Evolutionary conservation across 2,329 filamentous ascomycete genomes (phyloP).

Genomic region (Colletotrichum camelliae): DNA sequence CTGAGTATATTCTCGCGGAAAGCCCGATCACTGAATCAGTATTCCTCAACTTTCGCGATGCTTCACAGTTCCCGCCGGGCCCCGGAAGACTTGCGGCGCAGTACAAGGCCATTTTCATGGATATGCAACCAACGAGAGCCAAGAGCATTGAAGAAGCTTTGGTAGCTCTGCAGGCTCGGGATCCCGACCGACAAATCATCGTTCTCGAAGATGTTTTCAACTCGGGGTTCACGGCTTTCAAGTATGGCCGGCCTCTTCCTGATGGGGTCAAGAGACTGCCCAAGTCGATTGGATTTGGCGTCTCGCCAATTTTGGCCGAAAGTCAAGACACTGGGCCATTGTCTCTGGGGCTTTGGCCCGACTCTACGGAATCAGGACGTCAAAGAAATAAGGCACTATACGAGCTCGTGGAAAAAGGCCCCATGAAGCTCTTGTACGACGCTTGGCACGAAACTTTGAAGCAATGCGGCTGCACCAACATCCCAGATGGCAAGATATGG

Average conservation of each 20-base stretch:
- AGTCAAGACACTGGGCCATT: slow-evolving; percentile 37
- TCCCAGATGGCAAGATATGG: background rate
- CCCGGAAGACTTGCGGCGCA: slow-evolving; percentile 2
- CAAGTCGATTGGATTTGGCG: slow-evolving; percentile 35
- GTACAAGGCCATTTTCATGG: slow-evolving; percentile 17
- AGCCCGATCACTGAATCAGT: background rate
- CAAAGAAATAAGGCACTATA: slow-evolving; percentile 28
- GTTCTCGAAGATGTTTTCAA: slow-evolving; percentile 35
- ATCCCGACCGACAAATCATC: slow-evolving; percentile 35
- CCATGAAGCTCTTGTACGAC: slow-evolving; percentile 15
- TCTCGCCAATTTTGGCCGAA: slow-evolving; percentile 31
- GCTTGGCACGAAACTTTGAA: background rate
- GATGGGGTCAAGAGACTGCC: slow-evolving; percentile 28
- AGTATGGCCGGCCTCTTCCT: slow-evolving; percentile 27
- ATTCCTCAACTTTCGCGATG: background rate
- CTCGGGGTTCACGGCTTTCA: slow-evolving; percentile 33
- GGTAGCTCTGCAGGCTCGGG: slow-evolving; percentile 24
- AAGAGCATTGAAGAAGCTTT: slow-evolving; percentile 16
- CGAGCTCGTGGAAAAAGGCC: slow-evolving; percentile 11
- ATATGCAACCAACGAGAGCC: background rate
- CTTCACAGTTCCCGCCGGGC: slow-evolving; percentile 15
- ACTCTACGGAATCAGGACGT: slow-evolving; percentile 31
- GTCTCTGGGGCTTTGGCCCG: slow-evolving; percentile 33
- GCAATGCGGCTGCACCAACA: background rate
- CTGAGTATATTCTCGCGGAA: slow-evolving; percentile 32